Base-by-base conservation (phyloP, 2,329 filamentous ascomycete genomes). In the Cordyceps javanica region DNA sequence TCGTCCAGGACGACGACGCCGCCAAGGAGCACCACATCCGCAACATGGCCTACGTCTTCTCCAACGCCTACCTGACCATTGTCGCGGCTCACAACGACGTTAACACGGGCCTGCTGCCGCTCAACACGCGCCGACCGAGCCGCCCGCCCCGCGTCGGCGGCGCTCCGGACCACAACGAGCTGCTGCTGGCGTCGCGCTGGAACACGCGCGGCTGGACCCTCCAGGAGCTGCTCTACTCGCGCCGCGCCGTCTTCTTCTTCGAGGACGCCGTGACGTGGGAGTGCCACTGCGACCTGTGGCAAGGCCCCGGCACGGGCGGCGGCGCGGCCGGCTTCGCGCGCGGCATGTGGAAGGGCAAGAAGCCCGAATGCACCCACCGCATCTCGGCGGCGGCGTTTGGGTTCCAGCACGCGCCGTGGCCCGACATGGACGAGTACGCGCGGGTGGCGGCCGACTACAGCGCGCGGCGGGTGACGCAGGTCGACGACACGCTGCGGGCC, bases 21-120 rank as follows among this genome's bases (percentile, higher is more conserved):
- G 71, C 75, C 59, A 70, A 70, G 62, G 70, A 71, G 26, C 66
- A 68, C n/a, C 71, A 77, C 55, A 65, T 76, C 45, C 66, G 67
- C 39, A 69, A 76, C 60, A 78, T 79, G 76, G 74, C 74, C 10
- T 73, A 69, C 55, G 67, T 78, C 41, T 79, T 77, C 62, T 66
- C 73, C 23, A 74, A 76, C 58, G 72, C 77, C 16, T 73, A 73
- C 55, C 69, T 79, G 32, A 76, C 73, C 21, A 72, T 79, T 10
- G 68, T 77, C 25, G 74, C 74, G 2, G 75, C 74, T 2, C 63
- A 72, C n/a, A 73, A 73, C 6, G 72, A 73, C 54, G 71, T 70
- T 5, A 61, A 72, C 32, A 69, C 70, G 1, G 75, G 75, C 1
- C 62, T 77, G 23, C 61, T 69, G 11, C 65, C 72, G 8, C 65